Conservation (phyloP, 139 green algal genomes). For the Picochlorum sp. region DNA sequence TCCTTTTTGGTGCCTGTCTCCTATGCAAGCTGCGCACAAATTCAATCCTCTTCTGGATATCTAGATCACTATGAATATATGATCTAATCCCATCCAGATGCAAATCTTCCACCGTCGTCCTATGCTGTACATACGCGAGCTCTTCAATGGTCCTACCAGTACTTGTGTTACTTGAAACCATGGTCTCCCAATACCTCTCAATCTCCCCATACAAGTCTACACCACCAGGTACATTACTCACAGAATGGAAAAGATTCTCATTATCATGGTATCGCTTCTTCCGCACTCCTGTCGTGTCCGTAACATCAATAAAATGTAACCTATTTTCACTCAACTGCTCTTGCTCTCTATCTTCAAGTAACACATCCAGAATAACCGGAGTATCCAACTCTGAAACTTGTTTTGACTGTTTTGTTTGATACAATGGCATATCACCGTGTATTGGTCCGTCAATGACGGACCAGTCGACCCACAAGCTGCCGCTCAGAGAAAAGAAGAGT, state of each 20-base stretch:
- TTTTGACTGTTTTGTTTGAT: too few relatives aligned
- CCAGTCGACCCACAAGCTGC: too few relatives aligned
- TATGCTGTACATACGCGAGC: constrained; percentile 10
- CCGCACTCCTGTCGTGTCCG: not conserved
- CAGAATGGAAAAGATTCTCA: not conserved
- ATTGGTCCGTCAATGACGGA: too few relatives aligned
- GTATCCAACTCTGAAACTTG: too few relatives aligned
- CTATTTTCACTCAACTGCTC: too few relatives aligned
- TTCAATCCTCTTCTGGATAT: constrained; percentile 8
- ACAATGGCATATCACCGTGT: too few relatives aligned
- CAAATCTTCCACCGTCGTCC: constrained; percentile 13
- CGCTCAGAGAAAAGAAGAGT: too few relatives aligned
- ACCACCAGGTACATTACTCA: constrained; percentile 21
- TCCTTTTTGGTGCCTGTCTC: not conserved
- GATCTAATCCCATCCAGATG: constrained; percentile 9
- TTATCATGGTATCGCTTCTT: constrained; percentile 6
- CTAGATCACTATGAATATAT: constrained; percentile 1
- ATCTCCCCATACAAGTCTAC: constrained; percentile 31
- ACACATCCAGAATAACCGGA: too few relatives aligned
- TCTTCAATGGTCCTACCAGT: not conserved
- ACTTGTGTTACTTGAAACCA: not conserved
- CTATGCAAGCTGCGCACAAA: constrained; percentile 23
- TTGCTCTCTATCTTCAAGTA: too few relatives aligned
- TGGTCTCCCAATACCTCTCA: constrained; percentile 1
- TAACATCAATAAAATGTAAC: not conserved